Evolutionary conservation across 805 yeast genomes (phyloP), one percentile per base, ranked within the genome.

Genomic region (Sugiyamaella lignohabitans): DNA sequence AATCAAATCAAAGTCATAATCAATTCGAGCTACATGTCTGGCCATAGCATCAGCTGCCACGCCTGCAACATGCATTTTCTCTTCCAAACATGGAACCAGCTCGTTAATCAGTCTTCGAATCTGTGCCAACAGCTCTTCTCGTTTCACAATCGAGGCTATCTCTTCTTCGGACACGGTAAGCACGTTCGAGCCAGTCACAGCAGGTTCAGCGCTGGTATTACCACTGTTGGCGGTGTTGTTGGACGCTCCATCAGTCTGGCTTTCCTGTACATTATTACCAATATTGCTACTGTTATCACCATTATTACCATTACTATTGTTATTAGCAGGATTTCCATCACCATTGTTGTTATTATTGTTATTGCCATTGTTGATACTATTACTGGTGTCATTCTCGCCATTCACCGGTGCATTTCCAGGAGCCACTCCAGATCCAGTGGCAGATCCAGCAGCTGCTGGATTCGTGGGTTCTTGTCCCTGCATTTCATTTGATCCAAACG

Each of bases 51-150:
- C 97, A 24, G 86, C 75, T 19, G 97, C 96, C 35, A 87, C 82
- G 1, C 91, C 82, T 3, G 97, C 91, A 37, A 93, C 96, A 63
- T 91, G 97, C 94, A 93, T 87, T 66, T 93, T 93, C 63, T 93
- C 97, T 62, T 91, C 98, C 46, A 91, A 67, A 51, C 96, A 86
- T 0, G 98, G 97, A 70, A 91, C 79, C 47, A 91, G 72, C 48
- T 86, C 95, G 52, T 72, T 70, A 17, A 79, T 69, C 29, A 71
- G 54, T 14, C 56, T 55, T 27, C 74, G 70, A 24, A 78, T 70
- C 34, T 62, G 66, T 20, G 60, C 52, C 37, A 62, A 60, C 27
- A 57, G 49, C 46, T 57, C 45, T 46, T 62, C 63, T 14, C 65
- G 58, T 39, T 55, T 27, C 14, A 24, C 21, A 11, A 41, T 23